These are phyloP conservation scores for Trametes sanguinea DNA, from an alignment of 768 basidiomycete genomes.

Conservation along the genomic window DNA sequence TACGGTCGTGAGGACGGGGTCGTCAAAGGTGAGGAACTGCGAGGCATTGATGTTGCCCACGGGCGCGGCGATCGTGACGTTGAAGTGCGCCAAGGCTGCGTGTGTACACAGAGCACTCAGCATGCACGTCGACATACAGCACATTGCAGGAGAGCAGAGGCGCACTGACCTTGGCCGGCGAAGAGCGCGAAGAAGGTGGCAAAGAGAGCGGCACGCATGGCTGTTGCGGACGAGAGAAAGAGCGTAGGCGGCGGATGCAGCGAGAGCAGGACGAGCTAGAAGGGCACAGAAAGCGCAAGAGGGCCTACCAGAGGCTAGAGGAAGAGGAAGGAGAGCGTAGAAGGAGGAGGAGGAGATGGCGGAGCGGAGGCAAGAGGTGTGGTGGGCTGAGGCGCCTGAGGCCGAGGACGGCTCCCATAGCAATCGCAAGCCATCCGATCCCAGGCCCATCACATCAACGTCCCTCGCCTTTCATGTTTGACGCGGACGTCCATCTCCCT, in stretches of 20 bases:
- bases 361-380: conserved; percentile 6
- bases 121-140: not conserved
- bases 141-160: not conserved
- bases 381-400: not conserved
- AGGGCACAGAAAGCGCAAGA: conserved; percentile 24
- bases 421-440: conserved; percentile 4
- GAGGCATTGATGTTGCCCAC: conserved; percentile 40
- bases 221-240: conserved; percentile 5
- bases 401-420: conserved; percentile 9
- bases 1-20: conserved; percentile 34
- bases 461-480: not conserved
- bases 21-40: conserved; percentile 47
- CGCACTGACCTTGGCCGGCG: conserved; percentile 57
- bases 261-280: conserved; percentile 16
- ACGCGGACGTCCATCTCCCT: not conserved
- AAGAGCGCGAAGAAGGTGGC: conserved; percentile 43
- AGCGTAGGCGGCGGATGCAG: conserved; percentile 25
- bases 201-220: conserved; percentile 26
- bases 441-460: not conserved
- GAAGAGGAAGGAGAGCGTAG: conserved; percentile 18
- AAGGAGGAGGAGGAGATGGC: conserved; percentile 4
- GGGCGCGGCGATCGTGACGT: conserved; percentile 45
- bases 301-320: conserved; percentile 37
- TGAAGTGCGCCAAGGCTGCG: conserved; percentile 45
- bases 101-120: not conserved